Percentiles rank a stretch among this genome's conserved stretches.
Conservation (phyloP, 345 rosid genomes). For the Linum tenue region DNA sequence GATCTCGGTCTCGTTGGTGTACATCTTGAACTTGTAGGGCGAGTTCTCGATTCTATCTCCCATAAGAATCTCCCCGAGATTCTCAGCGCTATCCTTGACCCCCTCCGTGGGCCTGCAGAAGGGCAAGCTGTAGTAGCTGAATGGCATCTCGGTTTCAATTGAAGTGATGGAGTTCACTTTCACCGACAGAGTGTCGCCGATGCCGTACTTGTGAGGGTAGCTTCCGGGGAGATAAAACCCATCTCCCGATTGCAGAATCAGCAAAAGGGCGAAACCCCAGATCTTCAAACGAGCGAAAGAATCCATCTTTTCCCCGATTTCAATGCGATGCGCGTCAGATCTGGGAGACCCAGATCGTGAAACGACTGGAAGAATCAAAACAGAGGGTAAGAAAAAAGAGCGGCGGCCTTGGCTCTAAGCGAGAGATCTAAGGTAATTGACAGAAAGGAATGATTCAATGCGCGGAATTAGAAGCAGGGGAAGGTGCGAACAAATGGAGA, state of each 20-base stretch:
- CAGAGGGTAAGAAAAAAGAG: not conserved
- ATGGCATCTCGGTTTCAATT: slow-evolving; percentile 77
- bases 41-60: slow-evolving; percentile 90
- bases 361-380: slow-evolving; percentile 9
- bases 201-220: slow-evolving; percentile 12
- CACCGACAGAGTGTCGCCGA: slow-evolving; percentile 49
- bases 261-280: slow-evolving; percentile 34
- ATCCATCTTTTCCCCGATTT: slow-evolving; percentile 26
- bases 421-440: no score
- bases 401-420: no score
- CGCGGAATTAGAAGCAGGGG: no score
- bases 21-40: slow-evolving; percentile 62
- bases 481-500: no score
- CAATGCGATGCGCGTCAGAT: slow-evolving; percentile 26
- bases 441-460: no score
- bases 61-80: slow-evolving; percentile 79
- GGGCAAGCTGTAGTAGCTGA: slow-evolving; percentile 72
- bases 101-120: slow-evolving; percentile 66
- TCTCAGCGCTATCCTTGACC: slow-evolving; percentile 78
- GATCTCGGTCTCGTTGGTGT: slow-evolving; percentile 51
- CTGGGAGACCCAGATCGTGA: slow-evolving; percentile 35
- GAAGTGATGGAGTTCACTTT: slow-evolving; percentile 88
- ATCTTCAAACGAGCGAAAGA: slow-evolving; percentile 33
- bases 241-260: slow-evolving; percentile 31
- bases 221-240: slow-evolving; percentile 81